Evolutionary conservation across 805 yeast genomes (phyloP).

Genomic region (Kluyveromyces siamensis): DNA sequence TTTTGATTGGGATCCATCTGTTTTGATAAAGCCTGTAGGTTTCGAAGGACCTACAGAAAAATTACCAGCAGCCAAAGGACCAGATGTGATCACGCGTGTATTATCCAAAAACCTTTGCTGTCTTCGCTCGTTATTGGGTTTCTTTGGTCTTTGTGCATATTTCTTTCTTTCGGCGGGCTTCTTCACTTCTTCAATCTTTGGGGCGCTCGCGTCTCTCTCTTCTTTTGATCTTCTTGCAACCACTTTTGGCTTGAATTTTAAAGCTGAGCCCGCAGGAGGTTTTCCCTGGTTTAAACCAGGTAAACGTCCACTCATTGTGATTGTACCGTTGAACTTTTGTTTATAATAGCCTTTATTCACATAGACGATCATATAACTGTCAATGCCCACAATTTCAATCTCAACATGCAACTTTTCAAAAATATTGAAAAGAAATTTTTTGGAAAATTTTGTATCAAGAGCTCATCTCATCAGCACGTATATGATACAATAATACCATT

Average conservation of each 20-base stretch:
- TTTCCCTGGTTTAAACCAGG: conserved; percentile 28
- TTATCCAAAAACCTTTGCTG: conserved; percentile 24
- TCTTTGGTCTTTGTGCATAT: conserved; percentile 11
- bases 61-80: conserved; percentile 62
- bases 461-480: conserved; percentile 2
- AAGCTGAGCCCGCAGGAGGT: conserved; percentile 30
- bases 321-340: neutral
- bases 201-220: conserved; percentile 74
- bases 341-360: neutral
- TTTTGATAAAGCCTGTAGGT: conserved; percentile 17
- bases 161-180: conserved; percentile 10
- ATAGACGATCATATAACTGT: neutral
- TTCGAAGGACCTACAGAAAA: conserved; percentile 22
- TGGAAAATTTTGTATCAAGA: conserved; percentile 2
- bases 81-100: conserved; percentile 61
- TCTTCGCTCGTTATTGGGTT: conserved; percentile 14
- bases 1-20: conserved; percentile 13
- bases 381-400: neutral
- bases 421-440: neutral
- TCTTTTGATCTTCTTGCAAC: conserved; percentile 79
- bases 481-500: conserved; percentile 12
- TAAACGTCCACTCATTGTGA: conserved; percentile 20
- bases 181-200: conserved; percentile 33
- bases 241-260: conserved; percentile 78
- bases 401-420: neutral